phyloP scores from a whole-genome alignment of 805 yeast species.

The Metschnikowia rubicola region DNA sequence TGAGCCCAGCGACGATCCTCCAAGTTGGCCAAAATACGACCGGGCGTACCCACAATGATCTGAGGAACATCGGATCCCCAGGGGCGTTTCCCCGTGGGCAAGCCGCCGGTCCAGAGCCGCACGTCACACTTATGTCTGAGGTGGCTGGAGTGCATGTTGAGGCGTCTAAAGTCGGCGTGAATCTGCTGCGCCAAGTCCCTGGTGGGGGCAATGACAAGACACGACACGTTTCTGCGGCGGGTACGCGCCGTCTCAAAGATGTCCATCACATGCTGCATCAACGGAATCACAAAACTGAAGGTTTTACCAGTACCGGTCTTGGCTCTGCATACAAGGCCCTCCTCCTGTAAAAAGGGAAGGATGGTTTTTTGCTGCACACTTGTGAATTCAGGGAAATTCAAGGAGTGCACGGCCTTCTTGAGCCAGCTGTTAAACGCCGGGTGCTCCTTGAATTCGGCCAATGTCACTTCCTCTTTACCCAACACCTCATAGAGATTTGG shows the following conservation, averaged over 20 bases:
- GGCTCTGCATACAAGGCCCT: conserved; percentile 83
- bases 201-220: conserved; percentile 82
- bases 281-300: conserved; percentile 80
- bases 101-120: conserved; percentile 63
- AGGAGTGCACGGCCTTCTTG: conserved; percentile 12
- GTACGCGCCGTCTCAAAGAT: conserved; percentile 13
- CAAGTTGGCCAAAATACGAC: conserved; percentile 68
- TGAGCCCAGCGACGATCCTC: conserved; percentile 42
- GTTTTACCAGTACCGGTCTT: conserved; percentile 97
- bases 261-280: conserved; percentile 54
- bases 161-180: conserved; percentile 55
- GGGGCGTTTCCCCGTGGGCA: conserved; percentile 32
- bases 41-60: conserved; percentile 85
- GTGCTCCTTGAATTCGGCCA: conserved; percentile 12
- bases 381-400: conserved; percentile 53
- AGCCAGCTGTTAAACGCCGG: conserved; percentile 9
- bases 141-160: conserved; percentile 25
- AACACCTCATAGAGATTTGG: conserved; percentile 9
- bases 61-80: conserved; percentile 43
- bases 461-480: conserved; percentile 11
- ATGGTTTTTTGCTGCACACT: conserved; percentile 67
- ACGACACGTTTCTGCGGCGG: conserved; percentile 30
- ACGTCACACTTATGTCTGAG: conserved; percentile 17
- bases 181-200: conserved; percentile 88
- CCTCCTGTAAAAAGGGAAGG: conserved; percentile 49